Evolutionary conservation across 371 early-diverging fungal genomes (phyloP).

Genomic region (Mortierella sp.): DNA sequence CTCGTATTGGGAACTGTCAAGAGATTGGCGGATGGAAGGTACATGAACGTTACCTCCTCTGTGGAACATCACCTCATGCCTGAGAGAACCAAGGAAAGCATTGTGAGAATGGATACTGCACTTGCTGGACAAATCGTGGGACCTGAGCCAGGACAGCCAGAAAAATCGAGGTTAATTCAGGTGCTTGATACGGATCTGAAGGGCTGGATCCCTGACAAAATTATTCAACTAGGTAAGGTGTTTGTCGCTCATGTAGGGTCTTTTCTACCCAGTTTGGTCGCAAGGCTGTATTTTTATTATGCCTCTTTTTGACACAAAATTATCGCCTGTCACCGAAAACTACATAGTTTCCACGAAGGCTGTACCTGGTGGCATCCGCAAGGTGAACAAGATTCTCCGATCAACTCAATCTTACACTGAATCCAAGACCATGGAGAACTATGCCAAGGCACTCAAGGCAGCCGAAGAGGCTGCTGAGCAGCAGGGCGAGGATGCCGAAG

Average conservation of each 20-base stretch:
- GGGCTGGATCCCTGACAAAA: constrained; percentile 70
- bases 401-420: constrained; percentile 18
- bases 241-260: background rate
- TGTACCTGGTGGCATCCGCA: constrained; percentile 49
- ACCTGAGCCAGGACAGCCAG: constrained; percentile 29
- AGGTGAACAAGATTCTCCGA: constrained; percentile 38
- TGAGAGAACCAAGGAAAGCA: constrained; percentile 53
- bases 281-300: background rate
- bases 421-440: constrained; percentile 27
- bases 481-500: background rate
- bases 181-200: constrained; percentile 68
- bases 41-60: constrained; percentile 61
- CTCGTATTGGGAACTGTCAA: constrained; percentile 61
- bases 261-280: background rate
- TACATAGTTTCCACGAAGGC: constrained; percentile 50
- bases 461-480: constrained; percentile 13
- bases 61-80: constrained; percentile 61
- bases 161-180: constrained; percentile 61
- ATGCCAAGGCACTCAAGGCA: constrained; percentile 13
- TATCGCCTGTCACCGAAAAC: background rate
- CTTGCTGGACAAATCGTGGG: constrained; percentile 66
- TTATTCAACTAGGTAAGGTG: constrained; percentile 63
- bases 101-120: constrained; percentile 69
- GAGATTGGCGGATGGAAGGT: constrained; percentile 40
- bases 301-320: background rate